Percentiles rank a stretch among this genome's conserved stretches.
Conservation (phyloP, 805 yeast species). For the Wickerhamiella domercqiae region DNA sequence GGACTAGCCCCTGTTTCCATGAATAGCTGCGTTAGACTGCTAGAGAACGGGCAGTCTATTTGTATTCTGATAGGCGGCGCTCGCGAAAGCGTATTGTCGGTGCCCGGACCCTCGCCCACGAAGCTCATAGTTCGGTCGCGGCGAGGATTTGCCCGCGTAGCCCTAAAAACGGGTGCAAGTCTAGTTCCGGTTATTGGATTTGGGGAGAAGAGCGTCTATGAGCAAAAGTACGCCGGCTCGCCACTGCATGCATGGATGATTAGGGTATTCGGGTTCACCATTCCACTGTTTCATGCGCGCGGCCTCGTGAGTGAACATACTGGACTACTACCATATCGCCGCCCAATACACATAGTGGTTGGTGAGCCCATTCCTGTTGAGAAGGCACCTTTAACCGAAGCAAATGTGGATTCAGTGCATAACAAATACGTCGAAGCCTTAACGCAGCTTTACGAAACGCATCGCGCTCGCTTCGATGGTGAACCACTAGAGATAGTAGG, state of each 20-base stretch:
- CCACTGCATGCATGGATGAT: conserved; percentile 58
- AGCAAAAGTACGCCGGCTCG: conserved; percentile 26
- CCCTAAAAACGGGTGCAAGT: conserved; percentile 63
- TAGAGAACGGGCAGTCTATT: conserved; percentile 54
- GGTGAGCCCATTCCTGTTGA: conserved; percentile 29
- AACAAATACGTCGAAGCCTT: conserved; percentile 50
- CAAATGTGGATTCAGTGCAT: conserved; percentile 39
- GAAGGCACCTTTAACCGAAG: conserved; percentile 5
- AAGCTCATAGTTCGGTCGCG: conserved; percentile 55
- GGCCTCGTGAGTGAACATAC: conserved; percentile 86
- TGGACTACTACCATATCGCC: conserved; percentile 77
- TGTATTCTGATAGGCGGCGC: conserved; percentile 95
- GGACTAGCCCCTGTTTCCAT: conserved; percentile 80
- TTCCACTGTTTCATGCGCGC: conserved; percentile 83
- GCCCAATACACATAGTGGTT: conserved; percentile 53
- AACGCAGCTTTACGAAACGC: conserved; percentile 45
- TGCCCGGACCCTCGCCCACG: conserved; percentile 28
- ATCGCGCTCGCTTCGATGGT: conserved; percentile 30
- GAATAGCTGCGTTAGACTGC: conserved; percentile 48
- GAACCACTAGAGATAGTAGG: conserved; percentile 13
- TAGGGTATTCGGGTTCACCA: conserved; percentile 56
- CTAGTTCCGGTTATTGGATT: conserved; percentile 82
- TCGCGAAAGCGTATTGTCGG: conserved; percentile 62
- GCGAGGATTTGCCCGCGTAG: conserved; percentile 79
- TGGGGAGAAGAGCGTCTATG: conserved; percentile 66